Conservation (phyloP, 495 filamentous ascomycete species). For the Cryomyces minteri region DNA sequence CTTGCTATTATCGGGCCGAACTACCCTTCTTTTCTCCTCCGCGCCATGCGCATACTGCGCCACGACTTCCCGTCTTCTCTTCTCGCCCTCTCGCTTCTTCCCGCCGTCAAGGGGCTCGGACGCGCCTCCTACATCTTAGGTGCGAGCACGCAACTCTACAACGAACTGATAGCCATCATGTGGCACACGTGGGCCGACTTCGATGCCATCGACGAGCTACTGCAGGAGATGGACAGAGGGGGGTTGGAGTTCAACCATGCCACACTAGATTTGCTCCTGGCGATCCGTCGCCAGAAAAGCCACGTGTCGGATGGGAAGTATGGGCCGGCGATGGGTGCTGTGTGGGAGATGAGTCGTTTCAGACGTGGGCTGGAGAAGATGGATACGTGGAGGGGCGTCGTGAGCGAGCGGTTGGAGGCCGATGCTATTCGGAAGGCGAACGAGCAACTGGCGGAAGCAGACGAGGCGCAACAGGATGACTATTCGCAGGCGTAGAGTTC, state of each 20-base stretch:
- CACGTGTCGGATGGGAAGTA: not conserved
- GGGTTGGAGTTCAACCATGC: constrained; percentile 42
- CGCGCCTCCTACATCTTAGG: constrained; percentile 54
- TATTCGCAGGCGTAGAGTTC: too few relatives aligned
- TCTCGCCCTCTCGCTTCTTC: constrained; percentile 42
- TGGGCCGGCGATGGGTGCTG: constrained; percentile 2
- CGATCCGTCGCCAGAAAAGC: constrained; percentile 5
- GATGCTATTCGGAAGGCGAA: constrained; percentile 4
- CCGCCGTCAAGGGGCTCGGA: constrained; percentile 52
- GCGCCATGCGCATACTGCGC: constrained; percentile 45
- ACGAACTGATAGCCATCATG: constrained; percentile 44
- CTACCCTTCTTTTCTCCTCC: constrained; percentile 46
- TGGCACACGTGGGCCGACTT: constrained; percentile 48
- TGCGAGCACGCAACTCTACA: constrained; percentile 53
- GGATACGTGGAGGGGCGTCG: constrained; percentile 6
- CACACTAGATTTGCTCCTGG: constrained; percentile 32
- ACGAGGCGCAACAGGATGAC: too few relatives aligned
- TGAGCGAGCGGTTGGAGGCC: constrained; percentile 7
- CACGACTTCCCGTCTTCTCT: constrained; percentile 39
- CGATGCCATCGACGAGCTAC: constrained; percentile 35
- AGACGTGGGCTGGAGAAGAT: constrained; percentile 2
- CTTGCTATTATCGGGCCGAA: constrained; percentile 41
- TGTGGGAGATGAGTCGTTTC: constrained; percentile 9
- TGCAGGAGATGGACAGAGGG: constrained; percentile 59
- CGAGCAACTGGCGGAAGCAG: not conserved